phyloP scores from a whole-genome alignment of 1,139 yeast species.

The Magnusiomyces paraingens region DNA sequence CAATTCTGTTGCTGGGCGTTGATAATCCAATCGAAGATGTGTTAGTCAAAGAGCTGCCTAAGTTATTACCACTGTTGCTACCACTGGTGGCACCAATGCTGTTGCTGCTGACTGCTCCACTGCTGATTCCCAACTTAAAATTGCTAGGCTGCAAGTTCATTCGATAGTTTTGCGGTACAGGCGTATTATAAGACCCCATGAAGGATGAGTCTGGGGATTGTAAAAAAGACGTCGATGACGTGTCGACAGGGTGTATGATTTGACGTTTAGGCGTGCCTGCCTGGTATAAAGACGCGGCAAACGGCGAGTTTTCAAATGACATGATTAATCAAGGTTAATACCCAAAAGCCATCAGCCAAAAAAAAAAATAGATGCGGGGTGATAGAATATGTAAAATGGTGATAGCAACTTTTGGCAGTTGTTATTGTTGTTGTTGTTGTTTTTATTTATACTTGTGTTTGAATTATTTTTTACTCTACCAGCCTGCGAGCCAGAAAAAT shows the following conservation, averaged over 20 bases:
- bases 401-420: too few species aligned
- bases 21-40: neutral
- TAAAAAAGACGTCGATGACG: neutral
- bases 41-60: neutral
- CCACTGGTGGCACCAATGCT: slow-evolving; percentile 56
- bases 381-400: too few species aligned
- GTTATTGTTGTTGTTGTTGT: too few species aligned
- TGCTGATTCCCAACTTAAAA: neutral
- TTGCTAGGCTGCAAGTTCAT: too few species aligned
- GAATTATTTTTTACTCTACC: too few species aligned
- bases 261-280: slow-evolving; percentile 22
- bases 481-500: too few species aligned
- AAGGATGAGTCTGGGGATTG: slow-evolving; percentile 8
- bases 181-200: slow-evolving; percentile 1
- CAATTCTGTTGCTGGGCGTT: neutral
- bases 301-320: slow-evolving; percentile 28
- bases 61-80: neutral
- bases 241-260: slow-evolving; percentile 4
- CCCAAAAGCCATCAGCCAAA: neutral
- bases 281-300: slow-evolving; percentile 24
- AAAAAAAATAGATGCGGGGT: neutral
- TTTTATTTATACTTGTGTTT: too few species aligned
- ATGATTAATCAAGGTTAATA: slow-evolving; percentile 10
- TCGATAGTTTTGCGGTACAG: slow-evolving; percentile 2
- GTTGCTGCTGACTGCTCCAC: slow-evolving; percentile 57